Evolutionary conservation across 805 yeast genomes (phyloP), one percentile per base, ranked within the genome.

Genomic region (Candida nemodendra): DNA sequence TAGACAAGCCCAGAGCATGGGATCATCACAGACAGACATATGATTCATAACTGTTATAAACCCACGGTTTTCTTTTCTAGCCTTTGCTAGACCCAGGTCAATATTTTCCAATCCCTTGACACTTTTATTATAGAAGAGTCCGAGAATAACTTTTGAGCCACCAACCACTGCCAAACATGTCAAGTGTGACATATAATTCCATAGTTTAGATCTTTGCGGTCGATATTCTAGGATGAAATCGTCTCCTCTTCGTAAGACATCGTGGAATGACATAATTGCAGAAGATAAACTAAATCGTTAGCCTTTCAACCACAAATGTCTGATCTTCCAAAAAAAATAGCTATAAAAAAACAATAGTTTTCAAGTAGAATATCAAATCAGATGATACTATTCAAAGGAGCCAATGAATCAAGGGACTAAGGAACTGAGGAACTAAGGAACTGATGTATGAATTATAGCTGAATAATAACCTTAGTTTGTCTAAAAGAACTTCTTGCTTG

Each of bases 11-110:
- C 95, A 91, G 30, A 87, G 65, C 24, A 85, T 72, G 0, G 99
- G 99, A 55, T 91, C 99, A 58, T 91, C 99, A 17, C 88, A 84
- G 22, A 75, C 84, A 3, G 90, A 82, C 93, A 87, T 85, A 56
- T 89, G 96, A 59, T 90, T 90, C 95, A 88, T 87, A 12, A 87
- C 74, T 0, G 98, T 91, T 44, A 91, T 50, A 2, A 91, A 59
- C 0, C 93, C 84, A 30, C 97, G 65, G 42, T 83, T 78, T 51
- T 89, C 91, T 1, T 51, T 48, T 32, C 81, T 63, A 0, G 93
- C 80, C 43, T 71, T 71, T n/a, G 69, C 68, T 27, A 85, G 54
- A 0, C 91, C 93, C 11, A 53, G 61, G 36, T 81, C 84, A 13
- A 91, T 64, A 43, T 73, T 76, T 4, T 84, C 84, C 9, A 81